Percentiles rank a stretch among this genome's conserved stretches.
Evolutionary conservation across 108 stramenopile genomes (phyloP).

Genomic region (Cylindrotheca fusiformis): DNA sequence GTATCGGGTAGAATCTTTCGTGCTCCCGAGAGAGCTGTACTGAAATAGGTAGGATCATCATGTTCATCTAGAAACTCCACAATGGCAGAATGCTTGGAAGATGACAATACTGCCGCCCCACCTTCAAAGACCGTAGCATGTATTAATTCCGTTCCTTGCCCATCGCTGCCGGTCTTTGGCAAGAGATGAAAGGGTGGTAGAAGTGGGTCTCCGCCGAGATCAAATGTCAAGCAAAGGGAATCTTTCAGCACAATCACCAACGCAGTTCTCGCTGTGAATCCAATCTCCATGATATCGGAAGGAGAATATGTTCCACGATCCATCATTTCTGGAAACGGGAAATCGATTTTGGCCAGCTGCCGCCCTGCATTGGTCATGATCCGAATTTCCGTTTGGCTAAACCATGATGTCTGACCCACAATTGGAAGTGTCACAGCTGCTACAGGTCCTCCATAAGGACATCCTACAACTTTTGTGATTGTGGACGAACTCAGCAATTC

Average conservation of each 20-base stretch:
- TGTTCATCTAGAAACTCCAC: constrained; percentile 82
- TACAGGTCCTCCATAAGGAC: constrained; percentile 84
- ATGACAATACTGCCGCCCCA: constrained; percentile 70
- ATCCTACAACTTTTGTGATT: constrained; percentile 66
- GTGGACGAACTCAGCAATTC: constrained; percentile 65
- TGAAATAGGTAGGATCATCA: constrained; percentile 64
- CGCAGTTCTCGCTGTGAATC: constrained; percentile 65
- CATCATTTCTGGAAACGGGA: constrained; percentile 47
- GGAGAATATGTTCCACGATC: constrained; percentile 29
- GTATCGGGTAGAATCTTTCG: constrained; percentile 26
- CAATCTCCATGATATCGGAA: constrained; percentile 68
- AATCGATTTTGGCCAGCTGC: constrained; percentile 45
- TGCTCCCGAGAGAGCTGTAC: constrained; percentile 49
- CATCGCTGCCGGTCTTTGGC: constrained; percentile 10
- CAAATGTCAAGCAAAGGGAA: constrained; percentile 71
- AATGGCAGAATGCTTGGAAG: constrained; percentile 59
- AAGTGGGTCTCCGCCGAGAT: constrained; percentile 48
- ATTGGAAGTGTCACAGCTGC: constrained; percentile 68
- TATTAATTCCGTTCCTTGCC: constrained; percentile 44
- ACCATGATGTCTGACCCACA: constrained; percentile 28
- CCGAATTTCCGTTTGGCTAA: constrained; percentile 55
- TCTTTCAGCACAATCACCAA: constrained; percentile 69
- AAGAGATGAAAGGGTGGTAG: constrained; percentile 74
- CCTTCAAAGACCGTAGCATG: constrained; percentile 72
- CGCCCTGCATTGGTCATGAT: constrained; percentile 71